Evolutionary conservation across 2,329 filamentous ascomycete genomes (phyloP), one percentile per base, ranked within the genome.

Genomic region (Pyrenophora graminea): DNA sequence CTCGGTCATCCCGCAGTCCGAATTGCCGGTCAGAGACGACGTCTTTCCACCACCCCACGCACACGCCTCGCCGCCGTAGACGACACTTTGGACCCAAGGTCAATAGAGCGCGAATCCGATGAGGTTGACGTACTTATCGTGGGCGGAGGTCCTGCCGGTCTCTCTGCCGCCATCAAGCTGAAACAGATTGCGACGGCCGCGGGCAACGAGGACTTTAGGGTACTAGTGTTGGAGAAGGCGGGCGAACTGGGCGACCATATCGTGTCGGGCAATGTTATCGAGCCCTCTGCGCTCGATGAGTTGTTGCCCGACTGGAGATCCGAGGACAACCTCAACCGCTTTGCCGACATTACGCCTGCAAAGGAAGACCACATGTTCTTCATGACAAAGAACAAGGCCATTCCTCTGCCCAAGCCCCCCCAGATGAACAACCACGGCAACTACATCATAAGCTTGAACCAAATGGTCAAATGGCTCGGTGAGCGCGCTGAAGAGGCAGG

Each of bases 371-470:
- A 86, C 76, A 96, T 99, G 93, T 87, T 90, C 63, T 97, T 97
- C 76, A 82, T 99, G 55, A 97, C 93, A 39, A 89, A 92, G 77
- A 88, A 81, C 46, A 80, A 80, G 55, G 80, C 91, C 0, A 85
- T 96, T 50, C 90, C 91, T 5, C 79, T 97, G 45, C 94, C 93
- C 1, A 85, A 87, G 10, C 94, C 94, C 38, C 94, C 94, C 27
- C 94, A 97, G 78, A 99, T 99, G 94, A 85, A 92, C 79, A 99
- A 99, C 73, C 85, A 96, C 67, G 94, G 94, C 62, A 99, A 99
- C 77, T 97, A 95, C 74, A 99, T 99, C 62, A 86, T 99, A 68
- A 96, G 90, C 69, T 77, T 99, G 67, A 97, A 95, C 74, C 90
- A 97, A 74, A 88, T 99, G 68, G 89, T 89, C 50, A 95, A 93